Evolutionary conservation across 139 green algal species (phyloP), one percentile per base, ranked within the genome.

Genomic region (Ettlia oleoabundans): DNA sequence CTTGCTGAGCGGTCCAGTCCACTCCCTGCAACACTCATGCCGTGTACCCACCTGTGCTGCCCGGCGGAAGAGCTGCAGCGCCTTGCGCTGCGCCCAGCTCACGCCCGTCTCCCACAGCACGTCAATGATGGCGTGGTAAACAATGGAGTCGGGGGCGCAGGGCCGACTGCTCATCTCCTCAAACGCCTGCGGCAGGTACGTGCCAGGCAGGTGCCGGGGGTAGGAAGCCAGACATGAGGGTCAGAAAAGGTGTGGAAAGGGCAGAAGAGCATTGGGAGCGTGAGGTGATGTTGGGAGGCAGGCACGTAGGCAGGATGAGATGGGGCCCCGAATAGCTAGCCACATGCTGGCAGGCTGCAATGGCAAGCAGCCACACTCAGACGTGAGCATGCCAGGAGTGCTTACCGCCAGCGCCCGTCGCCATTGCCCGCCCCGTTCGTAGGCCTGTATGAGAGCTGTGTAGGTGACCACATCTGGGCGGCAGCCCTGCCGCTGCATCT

Each of bases 101-200:
- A 95, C 85, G 6, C 93, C 93, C 28, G 93, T 95, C 84, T 95
- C 88, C 91, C 91, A 96, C 38, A 96, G 82, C 37, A 88, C 86
- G 53, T 96, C 93, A 37, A 95, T 92, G 68, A 96, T 91, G 7
- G 92, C 89, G 79, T 95, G 94, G 86, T 92, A 96, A 32, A 97
- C 88, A 30, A 97, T 95, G 10, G 86, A 65, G 82, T 97, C 93
- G 0, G 69, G 53, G 40, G 69, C 35, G 32, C 53, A 66, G n/a
- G 47, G 43, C 15, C 64, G 38, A 30, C 61, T 51, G 5, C 26
- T 52, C 53, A 88, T 78, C 43, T 76, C 78, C 65, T 83, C 78
- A 33, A 83, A 83, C 24, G 82, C 70, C 21, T 74, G 66, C 38
- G 51, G 41, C 6, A 47, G 65, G n/a, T 19, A 10, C n/a, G n/a